These are phyloP conservation scores for Claviceps quebecensis DNA, from an alignment of 2,329 filamentous ascomycete genomes.

Conservation along the genomic window DNA sequence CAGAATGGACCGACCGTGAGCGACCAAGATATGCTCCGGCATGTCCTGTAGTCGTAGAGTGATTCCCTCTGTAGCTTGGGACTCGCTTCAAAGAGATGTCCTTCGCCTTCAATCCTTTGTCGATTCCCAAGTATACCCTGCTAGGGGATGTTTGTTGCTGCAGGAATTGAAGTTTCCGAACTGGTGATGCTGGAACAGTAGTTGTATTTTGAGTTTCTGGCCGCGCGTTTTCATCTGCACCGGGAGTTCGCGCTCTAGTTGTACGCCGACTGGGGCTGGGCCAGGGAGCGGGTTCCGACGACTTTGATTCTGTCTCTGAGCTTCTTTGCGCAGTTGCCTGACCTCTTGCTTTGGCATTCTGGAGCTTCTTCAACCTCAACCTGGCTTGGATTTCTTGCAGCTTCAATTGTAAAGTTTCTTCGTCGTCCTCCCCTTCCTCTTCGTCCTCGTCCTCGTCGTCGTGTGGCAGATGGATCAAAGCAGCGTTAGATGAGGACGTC, in stretches of 20 bases:
- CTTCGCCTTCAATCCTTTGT: constrained; percentile 67
- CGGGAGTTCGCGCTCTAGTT: constrained; percentile 15
- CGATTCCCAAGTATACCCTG: constrained; percentile 70
- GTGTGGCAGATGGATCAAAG: constrained; percentile 19
- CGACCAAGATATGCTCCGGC: constrained; percentile 30
- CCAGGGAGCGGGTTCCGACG: constrained; percentile 8
- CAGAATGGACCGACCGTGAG: constrained; percentile 24
- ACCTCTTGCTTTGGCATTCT: constrained; percentile 33
- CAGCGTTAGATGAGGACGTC: constrained; percentile 9
- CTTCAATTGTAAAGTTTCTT: constrained; percentile 77
- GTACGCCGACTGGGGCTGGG: constrained; percentile 11
- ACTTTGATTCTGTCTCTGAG: constrained; percentile 9
- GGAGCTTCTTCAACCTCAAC: constrained; percentile 74
- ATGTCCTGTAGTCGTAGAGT: constrained; percentile 9
- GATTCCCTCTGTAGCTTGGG: constrained; percentile 27
- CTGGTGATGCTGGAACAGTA: constrained; percentile 64
- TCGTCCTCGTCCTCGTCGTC: constrained; percentile 21
- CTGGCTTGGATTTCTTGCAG: constrained; percentile 80
- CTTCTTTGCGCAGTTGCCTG: constrained; percentile 9
- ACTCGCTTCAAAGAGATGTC: constrained; percentile 77
- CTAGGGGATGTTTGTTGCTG: constrained; percentile 59
- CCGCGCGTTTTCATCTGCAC: constrained; percentile 9
- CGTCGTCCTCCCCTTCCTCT: constrained; percentile 45
- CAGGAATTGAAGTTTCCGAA: constrained; percentile 40
- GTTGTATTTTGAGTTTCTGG: constrained; percentile 26